Base-by-base conservation (phyloP, 305 asterid species). In the Salvia sclarea region DNA sequence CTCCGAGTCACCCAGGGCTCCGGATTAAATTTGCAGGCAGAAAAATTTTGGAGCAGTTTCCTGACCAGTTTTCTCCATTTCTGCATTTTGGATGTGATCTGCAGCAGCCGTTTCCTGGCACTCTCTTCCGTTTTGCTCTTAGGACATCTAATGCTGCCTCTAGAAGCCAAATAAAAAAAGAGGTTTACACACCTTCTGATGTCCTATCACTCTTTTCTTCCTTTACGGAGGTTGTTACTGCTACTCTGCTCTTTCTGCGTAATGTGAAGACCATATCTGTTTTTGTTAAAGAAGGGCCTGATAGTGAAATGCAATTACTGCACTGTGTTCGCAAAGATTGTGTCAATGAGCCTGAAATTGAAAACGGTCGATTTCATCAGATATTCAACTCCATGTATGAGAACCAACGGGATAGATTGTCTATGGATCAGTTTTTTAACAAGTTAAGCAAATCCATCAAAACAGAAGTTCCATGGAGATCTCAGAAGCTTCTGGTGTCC, bases 21-120 rank as follows among this genome's bases (percentile, higher is more conserved):
- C 85, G 96, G 67, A 93, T 93, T 61, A 93, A 88, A 79, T 93
- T 86, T 75, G 83, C 54, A 8, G 97, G 97, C 37, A 87, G 87
- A 79, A 86, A 76, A 33, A 82, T 93, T 66, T 76, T 93, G 80
- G 97, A 89, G 72, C 98, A 93, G 75, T 93, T 93, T 72, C 98
- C 98, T 35, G 98, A 93, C 75, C 98, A 93, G 80, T 93, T 93
- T 83, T 88, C 96, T 79, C 96, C 98, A 70, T 91, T 93, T 72
- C 85, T 87, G 47, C 97, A 91, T 73, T 93, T 93, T 69, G 98
- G 97, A 62, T 93, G 98, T 77, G 96, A 93, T 78, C 74, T 93
- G 79, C 95, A 85, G 75, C 81, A 87, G 60, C 79, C 86, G 55
- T 91, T 91, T 83, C 92, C 94, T 28, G 98, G 98, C 49, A 91